Evolutionary conservation across 306 rosid species (phyloP).

Genomic region (Myrica gale): DNA sequence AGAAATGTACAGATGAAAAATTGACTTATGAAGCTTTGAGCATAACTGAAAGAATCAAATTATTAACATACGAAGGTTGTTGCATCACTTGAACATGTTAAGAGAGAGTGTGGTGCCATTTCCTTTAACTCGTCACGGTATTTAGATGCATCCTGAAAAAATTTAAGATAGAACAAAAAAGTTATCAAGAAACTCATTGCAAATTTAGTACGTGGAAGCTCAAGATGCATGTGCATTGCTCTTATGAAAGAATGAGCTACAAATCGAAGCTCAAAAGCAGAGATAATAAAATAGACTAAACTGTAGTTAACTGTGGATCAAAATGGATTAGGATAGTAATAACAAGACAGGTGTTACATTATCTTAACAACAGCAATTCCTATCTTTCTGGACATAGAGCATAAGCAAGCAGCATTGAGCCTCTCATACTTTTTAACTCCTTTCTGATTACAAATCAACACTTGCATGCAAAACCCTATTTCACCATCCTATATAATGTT

Average conservation of each 20-base stretch:
- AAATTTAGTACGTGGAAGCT: conserved; percentile 12
- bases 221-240: conserved; percentile 1
- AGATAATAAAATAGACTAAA: neutral
- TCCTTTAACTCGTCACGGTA: conserved; percentile 79
- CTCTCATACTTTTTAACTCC: conserved; percentile 1
- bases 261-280: neutral
- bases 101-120: conserved; percentile 69
- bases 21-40: neutral
- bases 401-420: neutral
- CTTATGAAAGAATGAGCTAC: neutral
- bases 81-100: conserved; percentile 91
- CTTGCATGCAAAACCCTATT: neutral
- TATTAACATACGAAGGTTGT: conserved; percentile 65
- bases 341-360: neutral
- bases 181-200: neutral
- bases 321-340: neutral
- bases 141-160: conserved; percentile 77
- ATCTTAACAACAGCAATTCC: neutral
- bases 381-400: neutral
- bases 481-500: neutral
- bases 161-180: too few relatives aligned
- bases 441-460: neutral
- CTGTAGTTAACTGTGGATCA: neutral
- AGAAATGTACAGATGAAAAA: neutral
- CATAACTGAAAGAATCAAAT: neutral